Evolutionary conservation across 129 eudicot genomes (phyloP), one percentile per base, ranked within the genome.

Genomic region (Logfia minima): DNA sequence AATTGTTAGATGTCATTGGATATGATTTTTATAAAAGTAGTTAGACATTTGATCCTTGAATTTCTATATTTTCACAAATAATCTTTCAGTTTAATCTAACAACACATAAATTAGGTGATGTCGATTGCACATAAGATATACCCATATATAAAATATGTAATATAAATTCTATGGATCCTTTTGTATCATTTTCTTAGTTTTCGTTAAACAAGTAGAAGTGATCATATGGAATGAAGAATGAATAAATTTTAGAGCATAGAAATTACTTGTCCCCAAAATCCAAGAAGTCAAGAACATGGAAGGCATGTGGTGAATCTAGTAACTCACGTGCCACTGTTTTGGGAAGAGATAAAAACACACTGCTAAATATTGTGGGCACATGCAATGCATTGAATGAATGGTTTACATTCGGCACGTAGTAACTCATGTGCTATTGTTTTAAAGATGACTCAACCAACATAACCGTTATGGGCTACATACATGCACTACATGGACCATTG

Each of bases 381-480:
- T 59, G 64, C 29, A 48, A 59, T 59, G 29, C 64, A 58, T 21
- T 58, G 10, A 21, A 58, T 4, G 62, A 65, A 14, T 65, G 69
- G 45, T 32, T 23, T 61, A 61, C 66, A 61, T 61, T 23, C 2
- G 6, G 16, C 41, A 64, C 11, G 1, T 29, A 16, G 34, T 22
- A 61, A 61, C 32, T 62, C 68, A 62, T 14, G 68, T 62, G 68
- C 21, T 62, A 11, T 14, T 62, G 68, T 62, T 62, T 62, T 9
- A 45, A 37, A 4, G 43, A 28, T 13, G 2, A 65, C 43, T 35
- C 19, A 0, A 67, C 26, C 72, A 22, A 75, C 43, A 62, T 43
- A 41, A 41, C 79, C 35, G 71, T 23, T 75, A 75, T 63, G 78
- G 78, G 70, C 24, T 62, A 72, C 64, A 51, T 52, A 32, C 77